Evolutionary conservation across 2,329 filamentous ascomycete species (phyloP), one percentile per base, ranked within the genome.

Genomic region (Incumbomyces delicatus): DNA sequence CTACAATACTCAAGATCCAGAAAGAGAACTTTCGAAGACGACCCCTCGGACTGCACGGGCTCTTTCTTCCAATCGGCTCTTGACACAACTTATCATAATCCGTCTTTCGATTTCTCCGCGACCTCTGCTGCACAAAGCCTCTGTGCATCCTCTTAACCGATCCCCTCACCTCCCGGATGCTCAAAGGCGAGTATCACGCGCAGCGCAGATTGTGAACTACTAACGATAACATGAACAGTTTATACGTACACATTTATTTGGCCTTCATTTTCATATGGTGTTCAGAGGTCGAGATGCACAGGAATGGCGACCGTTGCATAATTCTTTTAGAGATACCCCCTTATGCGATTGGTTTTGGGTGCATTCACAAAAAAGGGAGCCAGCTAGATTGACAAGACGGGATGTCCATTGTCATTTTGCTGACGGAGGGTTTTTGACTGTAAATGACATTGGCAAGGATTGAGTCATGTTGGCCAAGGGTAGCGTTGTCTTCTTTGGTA

Each of bases 121-220:
- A 47, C 43, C n/a, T 46, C 48, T 5, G 48, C 47, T 14, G 52
- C 55, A 17, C 55, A 55, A 44, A 27, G 50, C 35, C 41, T 57
- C 11, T 55, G 53, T 37, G 55, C 53, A 38, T 54, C 53, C 17
- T 55, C 51, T 13, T 55, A 47, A 55, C 16, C 29, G 14, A n/a
- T 46, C 14, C 13, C 8, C 22, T 27, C 22, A 27, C 8, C 14
- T 7, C 16, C 7, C 32, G 10, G 17, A 13, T 40, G 6, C 20
- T 29, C 3, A 40, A 27, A 13, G 16, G 16, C 16, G 33, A 4
- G 8, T 27, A 4, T 35, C 33, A 35, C 16, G 33, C 4, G 5
- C n/a, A 41, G 16, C 38, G 7, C 38, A 41, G 12, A 5, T 5
- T 27, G 22, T 27, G 22, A 27, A 27, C 22, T 27, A 27, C 8